Evolutionary conservation across 208 protist genomes (phyloP), one percentile per base, ranked within the genome.

Genomic region (Acanthamoeba triangularis): DNA sequence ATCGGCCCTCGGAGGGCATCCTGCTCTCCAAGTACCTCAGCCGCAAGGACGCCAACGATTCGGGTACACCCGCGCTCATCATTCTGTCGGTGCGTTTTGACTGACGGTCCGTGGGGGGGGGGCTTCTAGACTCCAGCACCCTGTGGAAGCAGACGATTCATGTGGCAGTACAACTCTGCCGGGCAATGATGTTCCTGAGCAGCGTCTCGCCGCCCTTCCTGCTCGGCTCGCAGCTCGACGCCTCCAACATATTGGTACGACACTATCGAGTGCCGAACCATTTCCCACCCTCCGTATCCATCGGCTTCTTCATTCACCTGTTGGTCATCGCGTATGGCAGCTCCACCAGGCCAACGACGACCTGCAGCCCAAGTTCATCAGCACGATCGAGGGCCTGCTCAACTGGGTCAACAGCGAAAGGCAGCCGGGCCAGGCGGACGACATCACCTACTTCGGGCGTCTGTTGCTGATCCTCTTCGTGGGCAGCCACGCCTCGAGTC

Each of bases 341-440:
- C 74, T 82, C 44, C 74, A 82, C n/a, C n/a, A n/a, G n/a, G n/a
- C n/a, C 14, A 23, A 54, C 33, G 74, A 52, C 8, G 74, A 35
- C 23, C 74, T 82, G 30, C 20, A n/a, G 16, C 74, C 74, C 74
- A 82, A 82, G 74, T 54, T 82, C 74, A 82, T 82, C 41, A 82
- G 59, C 23, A 63, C 59, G 14, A n/a, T 63, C 59, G 59, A 63
- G 59, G 23, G 20, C 14, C 59, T 63, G 59, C 59, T 63, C 20
- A 63, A 63, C 59, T 63, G 59, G 59, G 59, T 63, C 59, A 63
- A 63, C 59, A 63, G 59, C 59, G 59, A n/a, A 25, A 37, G 33
- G 74, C 10, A 41, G n/a, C 10, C 69, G 23, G 16, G 33, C 35
- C 74, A 11, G 6, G 52, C 20, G 30, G 37, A 25, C 13, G 33